A percentile compares a stretch with the other conserved stretches of the same genome.
Evolutionary conservation across 352 stramenopile genomes (phyloP).

Genomic region (Phytophthora multivora): DNA sequence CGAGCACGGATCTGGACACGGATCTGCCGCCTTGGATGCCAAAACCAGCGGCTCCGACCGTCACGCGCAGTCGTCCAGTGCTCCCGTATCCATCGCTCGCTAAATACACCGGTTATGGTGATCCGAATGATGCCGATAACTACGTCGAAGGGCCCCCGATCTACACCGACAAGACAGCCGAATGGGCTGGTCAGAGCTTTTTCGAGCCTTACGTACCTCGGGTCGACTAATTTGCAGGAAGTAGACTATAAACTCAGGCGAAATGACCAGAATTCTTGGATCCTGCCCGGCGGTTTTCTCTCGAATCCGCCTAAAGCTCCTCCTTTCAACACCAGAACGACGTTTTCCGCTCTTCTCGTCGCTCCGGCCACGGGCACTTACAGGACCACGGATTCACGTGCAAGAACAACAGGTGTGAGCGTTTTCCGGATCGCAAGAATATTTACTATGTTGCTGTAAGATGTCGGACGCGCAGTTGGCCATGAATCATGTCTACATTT

Average conservation of each 20-base stretch:
- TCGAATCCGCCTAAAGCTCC: not conserved
- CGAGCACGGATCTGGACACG: conserved; percentile 17
- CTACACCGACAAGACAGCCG: conserved; percentile 21
- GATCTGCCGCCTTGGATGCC: conserved; percentile 13
- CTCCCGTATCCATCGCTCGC: conserved; percentile 31
- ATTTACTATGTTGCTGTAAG: not conserved
- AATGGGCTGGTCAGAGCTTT: conserved; percentile 31
- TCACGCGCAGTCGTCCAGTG: conserved; percentile 29
- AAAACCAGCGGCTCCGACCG: not conserved
- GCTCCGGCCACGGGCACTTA: not conserved
- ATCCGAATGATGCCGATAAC: conserved; percentile 24
- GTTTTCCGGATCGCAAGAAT: too few relatives aligned
- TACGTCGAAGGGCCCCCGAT: conserved; percentile 23
- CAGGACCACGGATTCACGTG: not conserved
- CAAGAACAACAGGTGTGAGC: conserved; percentile 1
- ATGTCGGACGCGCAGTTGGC: not conserved
- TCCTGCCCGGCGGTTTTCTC: not conserved
- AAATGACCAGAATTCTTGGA: not conserved
- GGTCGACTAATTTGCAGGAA: not conserved
- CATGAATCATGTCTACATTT: conserved; percentile 7
- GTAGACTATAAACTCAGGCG: not conserved
- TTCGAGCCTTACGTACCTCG: conserved; percentile 30
- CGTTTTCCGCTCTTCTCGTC: not conserved
- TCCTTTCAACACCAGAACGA: conserved; percentile 1
- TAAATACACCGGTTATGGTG: conserved; percentile 17